These are phyloP conservation scores for Ceratocystis harringtonii DNA, from an alignment of 2,329 filamentous ascomycete species.

Conservation along the genomic window DNA sequence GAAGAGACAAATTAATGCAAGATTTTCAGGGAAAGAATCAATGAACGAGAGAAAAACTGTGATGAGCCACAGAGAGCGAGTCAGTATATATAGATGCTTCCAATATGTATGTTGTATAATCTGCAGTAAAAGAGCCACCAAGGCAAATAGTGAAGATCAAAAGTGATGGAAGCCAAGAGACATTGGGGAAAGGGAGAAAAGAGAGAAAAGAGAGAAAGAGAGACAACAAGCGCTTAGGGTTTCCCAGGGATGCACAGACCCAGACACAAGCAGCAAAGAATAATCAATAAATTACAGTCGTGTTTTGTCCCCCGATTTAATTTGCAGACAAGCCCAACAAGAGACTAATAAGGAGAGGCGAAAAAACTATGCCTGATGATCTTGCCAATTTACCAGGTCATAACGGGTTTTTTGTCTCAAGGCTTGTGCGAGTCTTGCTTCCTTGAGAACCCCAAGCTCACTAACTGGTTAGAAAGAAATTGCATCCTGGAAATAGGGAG, in stretches of 20 bases:
- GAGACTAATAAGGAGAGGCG: background rate
- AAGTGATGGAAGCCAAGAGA: slow-evolving; percentile 5
- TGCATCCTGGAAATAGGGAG: no score
- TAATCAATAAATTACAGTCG: background rate
- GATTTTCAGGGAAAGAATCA: no score
- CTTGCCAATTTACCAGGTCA: no score
- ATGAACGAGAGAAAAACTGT: no score
- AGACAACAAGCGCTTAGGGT: slow-evolving; percentile 3
- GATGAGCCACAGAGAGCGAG: background rate
- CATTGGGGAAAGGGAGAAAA: background rate
- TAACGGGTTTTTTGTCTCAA: no score
- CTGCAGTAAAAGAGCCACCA: background rate
- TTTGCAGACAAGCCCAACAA: background rate
- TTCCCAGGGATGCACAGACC: background rate
- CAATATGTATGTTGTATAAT: no score
- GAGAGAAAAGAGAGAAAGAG: background rate
- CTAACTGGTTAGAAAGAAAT: no score
- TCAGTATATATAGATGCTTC: background rate
- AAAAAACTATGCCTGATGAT: background rate
- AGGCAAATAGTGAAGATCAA: background rate
- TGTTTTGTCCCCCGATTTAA: background rate
- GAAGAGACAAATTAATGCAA: no score
- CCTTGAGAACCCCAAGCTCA: no score
- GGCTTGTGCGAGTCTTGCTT: no score
- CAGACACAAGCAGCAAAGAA: no score